Evolutionary conservation across 768 basidiomycete species (phyloP).

Genomic region (Kwoniella sp.): DNA sequence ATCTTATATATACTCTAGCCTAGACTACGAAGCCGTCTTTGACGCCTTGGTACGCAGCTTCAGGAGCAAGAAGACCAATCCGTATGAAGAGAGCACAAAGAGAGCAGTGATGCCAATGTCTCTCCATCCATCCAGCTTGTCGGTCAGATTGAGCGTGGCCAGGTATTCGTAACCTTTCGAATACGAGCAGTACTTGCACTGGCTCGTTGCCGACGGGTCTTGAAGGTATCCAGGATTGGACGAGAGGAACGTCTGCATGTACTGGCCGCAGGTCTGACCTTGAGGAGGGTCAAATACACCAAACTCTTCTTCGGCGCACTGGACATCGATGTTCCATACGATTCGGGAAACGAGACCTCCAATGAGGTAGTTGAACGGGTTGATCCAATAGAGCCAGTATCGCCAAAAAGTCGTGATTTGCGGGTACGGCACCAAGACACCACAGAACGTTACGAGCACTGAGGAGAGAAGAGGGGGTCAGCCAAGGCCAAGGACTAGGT

Average conservation of each 20-base stretch:
- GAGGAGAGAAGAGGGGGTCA: background rate
- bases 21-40: constrained; percentile 44
- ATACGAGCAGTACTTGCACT: constrained; percentile 47
- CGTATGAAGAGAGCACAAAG: constrained; percentile 21
- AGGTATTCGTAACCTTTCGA: constrained; percentile 49
- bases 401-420: constrained; percentile 49
- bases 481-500: background rate
- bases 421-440: constrained; percentile 43
- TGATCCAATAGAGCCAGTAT: constrained; percentile 41
- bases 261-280: constrained; percentile 49
- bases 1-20: too few species aligned
- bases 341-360: constrained; percentile 47
- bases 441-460: constrained; percentile 47
- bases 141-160: constrained; percentile 33
- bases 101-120: constrained; percentile 38
- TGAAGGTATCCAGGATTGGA: constrained; percentile 43
- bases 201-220: constrained; percentile 37
- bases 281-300: constrained; percentile 46
- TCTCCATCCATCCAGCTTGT: constrained; percentile 35
- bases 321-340: constrained; percentile 50
- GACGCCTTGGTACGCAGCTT: constrained; percentile 48
- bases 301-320: constrained; percentile 42
- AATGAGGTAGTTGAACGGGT: constrained; percentile 53
- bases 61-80: constrained; percentile 27
- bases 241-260: constrained; percentile 47